A percentile compares a stretch with the other conserved stretches of the same genome.
phyloP scores from a whole-genome alignment of 768 basidiomycete genomes.

The Russula vinacea region DNA sequence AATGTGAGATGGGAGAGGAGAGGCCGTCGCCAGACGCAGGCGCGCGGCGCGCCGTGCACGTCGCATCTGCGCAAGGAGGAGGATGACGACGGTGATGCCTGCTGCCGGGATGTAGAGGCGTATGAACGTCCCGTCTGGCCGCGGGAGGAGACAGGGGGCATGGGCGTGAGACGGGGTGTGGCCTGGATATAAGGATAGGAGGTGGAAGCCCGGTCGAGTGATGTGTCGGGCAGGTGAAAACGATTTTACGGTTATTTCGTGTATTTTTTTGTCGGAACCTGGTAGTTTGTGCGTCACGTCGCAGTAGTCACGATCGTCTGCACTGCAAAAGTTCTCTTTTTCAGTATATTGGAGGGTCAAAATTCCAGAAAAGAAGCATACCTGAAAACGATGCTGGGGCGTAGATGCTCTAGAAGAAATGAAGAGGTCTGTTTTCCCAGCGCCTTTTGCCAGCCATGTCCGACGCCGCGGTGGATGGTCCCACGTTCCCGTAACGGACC shows the following conservation, averaged over 20 bases:
- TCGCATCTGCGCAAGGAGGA: slow-evolving; percentile 47
- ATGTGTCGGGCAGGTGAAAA: slow-evolving; percentile 78
- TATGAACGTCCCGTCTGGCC: slow-evolving; percentile 58
- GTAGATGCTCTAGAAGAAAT: slow-evolving; percentile 66
- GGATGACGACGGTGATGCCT: slow-evolving; percentile 49
- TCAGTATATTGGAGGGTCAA: slow-evolving; percentile 5
- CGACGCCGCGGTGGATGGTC: slow-evolving; percentile 69
- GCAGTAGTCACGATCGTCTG: slow-evolving; percentile 91
- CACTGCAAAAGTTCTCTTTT: slow-evolving; percentile 47
- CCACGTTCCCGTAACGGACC: slow-evolving; percentile 74
- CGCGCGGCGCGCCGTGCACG: slow-evolving; percentile 22
- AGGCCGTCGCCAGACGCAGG: slow-evolving; percentile 26
- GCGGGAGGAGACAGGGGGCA: slow-evolving; percentile 74
- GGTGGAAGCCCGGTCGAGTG: slow-evolving; percentile 75
- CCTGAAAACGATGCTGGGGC: slow-evolving; percentile 72
- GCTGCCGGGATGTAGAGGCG: slow-evolving; percentile 62
- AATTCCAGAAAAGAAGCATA: slow-evolving; percentile 33
- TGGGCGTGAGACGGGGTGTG: slow-evolving; percentile 49
- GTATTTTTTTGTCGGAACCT: slow-evolving; percentile 38
- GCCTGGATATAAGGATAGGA: slow-evolving; percentile 63
- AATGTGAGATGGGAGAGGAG: slow-evolving; percentile 16
- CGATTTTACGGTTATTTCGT: slow-evolving; percentile 85
- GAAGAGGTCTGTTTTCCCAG: slow-evolving; percentile 74
- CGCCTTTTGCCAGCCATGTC: slow-evolving; percentile 78
- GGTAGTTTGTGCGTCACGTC: slow-evolving; percentile 57